A percentile compares a stretch with the other conserved stretches of the same genome.
Conservation (phyloP, 2,329 filamentous ascomycete genomes). For the Cladorrhinum sp. region DNA sequence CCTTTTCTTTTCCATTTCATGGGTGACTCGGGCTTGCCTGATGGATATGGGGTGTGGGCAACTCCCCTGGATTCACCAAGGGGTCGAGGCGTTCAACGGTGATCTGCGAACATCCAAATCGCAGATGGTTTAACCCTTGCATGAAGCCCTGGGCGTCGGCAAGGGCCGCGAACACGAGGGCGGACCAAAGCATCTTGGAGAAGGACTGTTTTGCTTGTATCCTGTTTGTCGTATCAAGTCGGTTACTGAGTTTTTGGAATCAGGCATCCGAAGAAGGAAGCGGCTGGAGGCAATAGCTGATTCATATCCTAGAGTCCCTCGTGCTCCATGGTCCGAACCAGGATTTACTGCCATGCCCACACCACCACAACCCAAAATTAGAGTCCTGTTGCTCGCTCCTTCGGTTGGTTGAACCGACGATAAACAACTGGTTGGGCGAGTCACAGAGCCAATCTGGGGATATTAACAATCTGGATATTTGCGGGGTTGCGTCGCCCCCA, state of each 20-base stretch:
- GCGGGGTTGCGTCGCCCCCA: background rate
- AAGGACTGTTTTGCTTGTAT: background rate
- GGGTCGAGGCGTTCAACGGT: conserved; percentile 17
- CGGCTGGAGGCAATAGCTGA: background rate
- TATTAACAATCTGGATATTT: background rate
- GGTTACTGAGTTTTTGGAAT: too few relatives aligned
- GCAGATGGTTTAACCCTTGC: conserved; percentile 11
- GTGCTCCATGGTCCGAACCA: too few relatives aligned
- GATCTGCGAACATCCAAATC: conserved; percentile 19
- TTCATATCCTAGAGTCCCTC: background rate
- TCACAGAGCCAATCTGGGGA: background rate
- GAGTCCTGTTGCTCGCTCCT: background rate
- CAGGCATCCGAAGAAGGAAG: background rate
- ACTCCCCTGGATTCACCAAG: conserved; percentile 15
- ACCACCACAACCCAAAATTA: background rate
- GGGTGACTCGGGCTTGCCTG: background rate
- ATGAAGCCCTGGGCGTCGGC: conserved; percentile 10
- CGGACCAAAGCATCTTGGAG: conserved; percentile 4
- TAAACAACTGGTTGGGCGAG: background rate
- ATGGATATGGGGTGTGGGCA: conserved; percentile 17
- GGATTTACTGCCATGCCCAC: background rate
- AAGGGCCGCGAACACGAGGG: conserved; percentile 3
- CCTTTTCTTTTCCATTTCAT: too few relatives aligned
- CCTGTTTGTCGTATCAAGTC: too few relatives aligned
- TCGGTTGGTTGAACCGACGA: background rate